Base-by-base conservation (phyloP, 257 asterid genomes). In the Orobanche coerulescens region DNA sequence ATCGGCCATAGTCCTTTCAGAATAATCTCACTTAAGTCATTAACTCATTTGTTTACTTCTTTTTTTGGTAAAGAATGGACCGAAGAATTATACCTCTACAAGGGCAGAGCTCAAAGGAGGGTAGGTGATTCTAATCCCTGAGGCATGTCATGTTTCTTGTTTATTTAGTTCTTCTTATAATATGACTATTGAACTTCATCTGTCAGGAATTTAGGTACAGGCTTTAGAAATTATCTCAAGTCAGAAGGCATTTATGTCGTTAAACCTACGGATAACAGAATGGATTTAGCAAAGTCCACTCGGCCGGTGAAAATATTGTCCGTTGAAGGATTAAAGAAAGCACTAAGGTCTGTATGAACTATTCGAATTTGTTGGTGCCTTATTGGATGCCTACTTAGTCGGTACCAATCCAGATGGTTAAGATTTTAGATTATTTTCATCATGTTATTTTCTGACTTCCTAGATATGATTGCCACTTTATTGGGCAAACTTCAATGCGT, bases 31-130 rank as follows among this genome's bases (percentile, higher is more conserved):
- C 28, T 31, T 56, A 5, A 16, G 31, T 58, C 30, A 11, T 44
- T 30, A 65, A 44, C 47, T 44, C 12, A 9, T 47, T 24, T 1
- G 50, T 61, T 36, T 57, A 36, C 57, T 26, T 59, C 46, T 37
- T 58, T 72, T 22, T 44, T 55, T 18, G 7, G 53, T 47, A 39
- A 42, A 88, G 98, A 75, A 69, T 78, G 67, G 80, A 73, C 74
- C 91, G 8, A 81, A 77, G 47, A 80, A 80, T 44, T 88, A 88
- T 67, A 74, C 88, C 7, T 75, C 83, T 48, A 70, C 80, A 64
- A 84, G 98, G 83, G 61, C 83, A 34, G 95, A 89, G 75, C 87
- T 86, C 71, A 81, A 74, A 61, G 96, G 94, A 71, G 98, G 94
- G 95, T 91, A 78, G n/a, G 95, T 76, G 39, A 64, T 60, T 26